Conservation (phyloP, 2,329 filamentous ascomycete genomes). For the Penicillium sumatraense region DNA sequence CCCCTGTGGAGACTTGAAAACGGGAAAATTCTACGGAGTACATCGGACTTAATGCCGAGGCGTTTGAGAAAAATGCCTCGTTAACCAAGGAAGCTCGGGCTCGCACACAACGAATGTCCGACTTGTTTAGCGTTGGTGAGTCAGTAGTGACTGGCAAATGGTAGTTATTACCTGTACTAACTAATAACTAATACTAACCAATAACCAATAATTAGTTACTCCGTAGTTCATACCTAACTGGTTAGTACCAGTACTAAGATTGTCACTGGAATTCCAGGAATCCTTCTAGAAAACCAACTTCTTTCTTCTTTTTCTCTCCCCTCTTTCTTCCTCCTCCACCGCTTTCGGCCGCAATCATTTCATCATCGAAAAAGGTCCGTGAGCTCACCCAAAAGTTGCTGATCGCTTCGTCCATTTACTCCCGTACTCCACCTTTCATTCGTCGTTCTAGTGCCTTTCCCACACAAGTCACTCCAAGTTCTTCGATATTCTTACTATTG, state of each 20-base stretch:
- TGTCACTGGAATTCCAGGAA: neutral
- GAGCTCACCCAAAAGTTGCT: neutral
- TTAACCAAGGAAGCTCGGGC: conserved; percentile 2
- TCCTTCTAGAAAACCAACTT: neutral
- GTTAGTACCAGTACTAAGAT: neutral
- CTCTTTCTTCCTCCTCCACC: conserved; percentile 5
- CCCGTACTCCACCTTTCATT: conserved; percentile 8
- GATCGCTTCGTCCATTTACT: too few relatives aligned
- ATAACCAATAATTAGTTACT: too few relatives aligned
- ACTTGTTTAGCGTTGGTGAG: too few relatives aligned
- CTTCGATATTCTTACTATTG: too few relatives aligned
- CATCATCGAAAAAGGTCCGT: conserved; percentile 12
- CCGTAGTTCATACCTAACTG: neutral
- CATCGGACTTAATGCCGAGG: conserved; percentile 9
- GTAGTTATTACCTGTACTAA: too few relatives aligned
- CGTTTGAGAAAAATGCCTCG: conserved; percentile 14
- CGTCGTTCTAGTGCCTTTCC: conserved; percentile 5
- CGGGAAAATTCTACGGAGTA: conserved; percentile 18
- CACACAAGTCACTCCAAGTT: too few relatives aligned
- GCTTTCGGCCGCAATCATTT: conserved; percentile 15
- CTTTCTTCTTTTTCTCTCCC: neutral
- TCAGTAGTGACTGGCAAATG: too few relatives aligned
- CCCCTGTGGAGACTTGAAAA: conserved; percentile 11
- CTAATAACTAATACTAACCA: too few relatives aligned
- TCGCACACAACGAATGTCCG: conserved; percentile 14